Percentiles rank a stretch among this genome's conserved stretches.
Conservation (phyloP, 805 yeast genomes). For the Isabelozyma pseudorhagii region DNA sequence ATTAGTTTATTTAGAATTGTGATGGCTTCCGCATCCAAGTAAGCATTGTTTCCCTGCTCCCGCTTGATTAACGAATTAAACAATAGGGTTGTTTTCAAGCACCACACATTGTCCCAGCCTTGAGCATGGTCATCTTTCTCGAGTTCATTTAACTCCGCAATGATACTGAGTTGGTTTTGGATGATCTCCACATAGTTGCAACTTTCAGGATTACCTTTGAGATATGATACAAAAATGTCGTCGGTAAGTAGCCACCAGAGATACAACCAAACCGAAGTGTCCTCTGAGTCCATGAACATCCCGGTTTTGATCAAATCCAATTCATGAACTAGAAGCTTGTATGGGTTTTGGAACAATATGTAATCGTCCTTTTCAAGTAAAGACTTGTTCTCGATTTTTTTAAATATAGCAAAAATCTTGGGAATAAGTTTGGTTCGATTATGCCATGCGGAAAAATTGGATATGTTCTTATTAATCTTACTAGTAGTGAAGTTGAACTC, state of each 20-base stretch:
- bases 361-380: constrained; percentile 6
- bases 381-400: constrained; percentile 2
- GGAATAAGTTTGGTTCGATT: constrained; percentile 73
- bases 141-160: constrained; percentile 64
- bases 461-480: constrained; percentile 77
- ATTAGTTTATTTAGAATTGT: constrained; percentile 41
- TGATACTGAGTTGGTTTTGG: constrained; percentile 40
- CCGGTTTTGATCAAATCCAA: constrained; percentile 74
- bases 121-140: constrained; percentile 60
- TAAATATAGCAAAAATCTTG: constrained; percentile 33
- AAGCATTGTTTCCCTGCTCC: constrained; percentile 1
- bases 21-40: constrained; percentile 27
- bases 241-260: constrained; percentile 71
- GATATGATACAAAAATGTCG: constrained; percentile 30
- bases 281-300: constrained; percentile 88
- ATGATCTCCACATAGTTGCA: constrained; percentile 38
- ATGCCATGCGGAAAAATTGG: constrained; percentile 97
- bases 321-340: constrained; percentile 50
- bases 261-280: constrained; percentile 91
- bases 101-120: constrained; percentile 68
- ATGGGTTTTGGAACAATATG: constrained; percentile 25
- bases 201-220: constrained; percentile 11
- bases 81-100: constrained; percentile 59
- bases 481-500: constrained; percentile 78
- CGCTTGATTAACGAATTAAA: constrained; percentile 31